These are phyloP conservation scores for Phytophthora pisi DNA, from an alignment of 352 stramenopile genomes.

Conservation along the genomic window DNA sequence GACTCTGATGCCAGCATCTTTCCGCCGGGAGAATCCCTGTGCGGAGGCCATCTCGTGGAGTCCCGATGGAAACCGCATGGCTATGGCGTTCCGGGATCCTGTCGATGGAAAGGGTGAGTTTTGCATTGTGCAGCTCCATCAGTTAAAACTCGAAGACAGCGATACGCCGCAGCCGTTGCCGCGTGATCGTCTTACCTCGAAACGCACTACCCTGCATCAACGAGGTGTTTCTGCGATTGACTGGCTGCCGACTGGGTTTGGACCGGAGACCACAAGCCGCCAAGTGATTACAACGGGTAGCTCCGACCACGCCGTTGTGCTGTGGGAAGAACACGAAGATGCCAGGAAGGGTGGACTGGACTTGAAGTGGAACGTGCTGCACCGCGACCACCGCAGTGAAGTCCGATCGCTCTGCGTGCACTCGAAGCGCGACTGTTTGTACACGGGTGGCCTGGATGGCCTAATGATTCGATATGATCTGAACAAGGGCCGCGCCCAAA, in stretches of 20 bases:
- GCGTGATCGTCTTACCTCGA: constrained; percentile 59
- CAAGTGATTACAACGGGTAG: constrained; percentile 74
- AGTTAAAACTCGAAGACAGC: constrained; percentile 59
- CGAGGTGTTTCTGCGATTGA: constrained; percentile 72
- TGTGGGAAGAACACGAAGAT: constrained; percentile 76
- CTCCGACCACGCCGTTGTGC: constrained; percentile 70
- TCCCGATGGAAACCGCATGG: constrained; percentile 72
- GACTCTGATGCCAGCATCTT: constrained; percentile 59
- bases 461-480: constrained; percentile 78
- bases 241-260: constrained; percentile 67
- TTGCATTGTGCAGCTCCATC: constrained; percentile 73
- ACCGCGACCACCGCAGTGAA: constrained; percentile 80
- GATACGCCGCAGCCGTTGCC: constrained; percentile 54
- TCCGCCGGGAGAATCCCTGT: constrained; percentile 68
- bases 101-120: constrained; percentile 69
- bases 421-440: constrained; percentile 67
- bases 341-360: constrained; percentile 33
- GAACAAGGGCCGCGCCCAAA: constrained; percentile 41
- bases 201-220: constrained; percentile 62
- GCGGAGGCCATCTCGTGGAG: constrained; percentile 81
- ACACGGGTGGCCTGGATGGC: constrained; percentile 76
- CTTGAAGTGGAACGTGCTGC: constrained; percentile 72
- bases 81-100: constrained; percentile 81
- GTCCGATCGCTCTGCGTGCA: constrained; percentile 80
- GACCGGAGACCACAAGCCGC: constrained; percentile 46